Percentiles rank a stretch among this genome's conserved stretches.
Conservation (phyloP, 202 grass and related monocot species). For the Brachypodium distachyon region DNA sequence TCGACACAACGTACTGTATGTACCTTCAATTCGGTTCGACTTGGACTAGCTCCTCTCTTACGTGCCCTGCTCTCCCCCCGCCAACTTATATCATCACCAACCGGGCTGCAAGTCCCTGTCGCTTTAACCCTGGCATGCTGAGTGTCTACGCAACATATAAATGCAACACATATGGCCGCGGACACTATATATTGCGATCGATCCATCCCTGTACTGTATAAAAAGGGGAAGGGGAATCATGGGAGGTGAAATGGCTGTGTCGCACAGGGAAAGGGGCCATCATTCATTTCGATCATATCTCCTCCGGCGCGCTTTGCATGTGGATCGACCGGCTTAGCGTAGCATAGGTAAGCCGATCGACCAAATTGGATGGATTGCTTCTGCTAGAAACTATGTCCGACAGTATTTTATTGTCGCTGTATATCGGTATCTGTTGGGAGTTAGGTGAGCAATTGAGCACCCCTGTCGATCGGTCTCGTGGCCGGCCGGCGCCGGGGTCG, state of each 20-base stretch:
- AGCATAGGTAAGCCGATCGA: background rate
- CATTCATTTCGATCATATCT: conserved; percentile 16
- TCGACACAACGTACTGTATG: background rate
- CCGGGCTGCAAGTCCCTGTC: background rate
- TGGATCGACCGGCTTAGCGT: background rate
- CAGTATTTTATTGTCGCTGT: background rate
- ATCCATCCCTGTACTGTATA: background rate
- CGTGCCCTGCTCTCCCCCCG: background rate
- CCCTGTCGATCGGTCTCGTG: background rate
- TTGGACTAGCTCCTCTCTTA: background rate
- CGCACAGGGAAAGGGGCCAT: background rate
- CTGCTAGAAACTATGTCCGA: background rate
- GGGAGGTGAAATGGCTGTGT: background rate
- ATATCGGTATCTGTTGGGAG: background rate
- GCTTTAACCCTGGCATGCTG: background rate
- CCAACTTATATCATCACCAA: conserved; percentile 30
- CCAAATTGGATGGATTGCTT: conserved; percentile 7
- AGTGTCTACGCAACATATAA: conserved; percentile 39
- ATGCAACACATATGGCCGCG: background rate
- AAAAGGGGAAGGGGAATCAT: no score
- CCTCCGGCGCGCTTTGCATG: background rate
- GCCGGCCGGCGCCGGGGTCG: conserved; percentile 8
- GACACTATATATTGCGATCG: background rate
- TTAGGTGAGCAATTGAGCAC: conserved; percentile 19
- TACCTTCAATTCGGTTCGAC: background rate